Evolutionary conservation across 352 stramenopile species (phyloP).

Genomic region (Globisporangium uncinulatum): DNA sequence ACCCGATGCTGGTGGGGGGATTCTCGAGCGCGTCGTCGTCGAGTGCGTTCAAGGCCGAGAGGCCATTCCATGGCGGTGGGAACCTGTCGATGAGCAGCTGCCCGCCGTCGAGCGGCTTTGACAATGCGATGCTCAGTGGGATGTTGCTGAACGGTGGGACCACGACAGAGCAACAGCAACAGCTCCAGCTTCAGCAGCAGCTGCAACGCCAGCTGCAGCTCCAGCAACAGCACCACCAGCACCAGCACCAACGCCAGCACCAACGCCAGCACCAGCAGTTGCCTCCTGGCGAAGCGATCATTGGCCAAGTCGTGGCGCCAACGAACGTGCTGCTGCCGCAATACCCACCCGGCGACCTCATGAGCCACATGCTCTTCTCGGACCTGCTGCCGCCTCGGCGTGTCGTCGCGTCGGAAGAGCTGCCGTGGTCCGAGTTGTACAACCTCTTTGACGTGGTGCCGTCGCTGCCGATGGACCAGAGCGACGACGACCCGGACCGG

Average conservation of each 20-base stretch:
- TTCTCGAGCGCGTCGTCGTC: neutral
- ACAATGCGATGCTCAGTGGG: slow-evolving; percentile 4
- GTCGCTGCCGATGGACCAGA: slow-evolving; percentile 27
- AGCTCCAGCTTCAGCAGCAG: slow-evolving; percentile 7
- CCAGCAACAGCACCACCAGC: neutral
- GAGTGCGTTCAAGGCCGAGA: neutral
- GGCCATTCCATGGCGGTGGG: neutral
- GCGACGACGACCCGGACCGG: slow-evolving; percentile 49
- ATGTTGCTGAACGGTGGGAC: slow-evolving; percentile 23
- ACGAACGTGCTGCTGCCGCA: slow-evolving; percentile 16
- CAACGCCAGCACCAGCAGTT: slow-evolving; percentile 15
- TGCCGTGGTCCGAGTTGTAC: slow-evolving; percentile 80
- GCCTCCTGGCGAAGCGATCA: slow-evolving; percentile 1
- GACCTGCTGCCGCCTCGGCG: slow-evolving; percentile 47
- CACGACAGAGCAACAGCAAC: neutral
- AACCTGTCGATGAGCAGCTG: neutral
- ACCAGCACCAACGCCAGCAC: slow-evolving; percentile 25
- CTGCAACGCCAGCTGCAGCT: neutral
- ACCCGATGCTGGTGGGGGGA: no score
- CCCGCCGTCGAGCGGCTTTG: slow-evolving; percentile 17
- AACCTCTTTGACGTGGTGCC: slow-evolving; percentile 64
- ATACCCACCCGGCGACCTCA: slow-evolving; percentile 31
- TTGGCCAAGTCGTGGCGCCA: slow-evolving; percentile 12
- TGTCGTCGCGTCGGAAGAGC: slow-evolving; percentile 64
- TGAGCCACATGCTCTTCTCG: slow-evolving; percentile 62